Conservation (phyloP, 805 yeast species). For the Hagleromyces aurorensis region DNA sequence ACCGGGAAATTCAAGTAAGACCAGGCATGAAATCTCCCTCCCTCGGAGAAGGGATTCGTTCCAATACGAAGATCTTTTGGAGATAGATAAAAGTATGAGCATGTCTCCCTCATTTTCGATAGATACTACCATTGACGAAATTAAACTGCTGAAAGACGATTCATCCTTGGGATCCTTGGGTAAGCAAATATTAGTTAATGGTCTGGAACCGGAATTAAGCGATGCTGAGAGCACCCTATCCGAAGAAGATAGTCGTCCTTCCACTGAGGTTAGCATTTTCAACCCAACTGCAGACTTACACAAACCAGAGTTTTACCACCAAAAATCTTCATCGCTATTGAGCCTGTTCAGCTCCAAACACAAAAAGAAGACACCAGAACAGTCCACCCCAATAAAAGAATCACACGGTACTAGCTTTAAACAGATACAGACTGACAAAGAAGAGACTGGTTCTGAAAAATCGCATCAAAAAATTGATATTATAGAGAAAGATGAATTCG, state of each 20-base stretch:
- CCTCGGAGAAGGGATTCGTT: too few relatives aligned
- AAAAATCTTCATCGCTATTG: conserved; percentile 23
- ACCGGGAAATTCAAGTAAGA: too few relatives aligned
- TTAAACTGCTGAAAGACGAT: too few relatives aligned
- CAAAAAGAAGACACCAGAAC: conserved; percentile 14
- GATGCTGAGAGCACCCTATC: conserved; percentile 18
- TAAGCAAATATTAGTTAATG: background rate
- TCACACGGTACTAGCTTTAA: too few relatives aligned
- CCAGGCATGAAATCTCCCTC: too few relatives aligned
- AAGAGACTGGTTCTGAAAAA: too few relatives aligned
- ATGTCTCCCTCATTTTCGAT: conserved; percentile 18
- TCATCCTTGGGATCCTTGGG: too few relatives aligned
- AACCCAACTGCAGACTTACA: conserved; percentile 16
- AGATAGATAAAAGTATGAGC: conserved; percentile 19
- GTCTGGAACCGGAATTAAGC: conserved; percentile 1
- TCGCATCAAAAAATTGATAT: background rate
- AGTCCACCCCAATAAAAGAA: too few relatives aligned
- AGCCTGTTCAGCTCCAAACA: conserved; percentile 20
- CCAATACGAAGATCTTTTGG: conserved; percentile 21
- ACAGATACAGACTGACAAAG: too few relatives aligned
- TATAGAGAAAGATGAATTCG: conserved; percentile 2
- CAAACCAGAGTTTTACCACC: conserved; percentile 15
- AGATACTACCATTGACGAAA: too few relatives aligned
- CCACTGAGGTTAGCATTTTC: conserved; percentile 8
- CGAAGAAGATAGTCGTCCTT: conserved; percentile 2